Evolutionary conservation across 1,139 yeast genomes (phyloP), one percentile per base, ranked within the genome.

Genomic region (Insectozyma bohioensis): DNA sequence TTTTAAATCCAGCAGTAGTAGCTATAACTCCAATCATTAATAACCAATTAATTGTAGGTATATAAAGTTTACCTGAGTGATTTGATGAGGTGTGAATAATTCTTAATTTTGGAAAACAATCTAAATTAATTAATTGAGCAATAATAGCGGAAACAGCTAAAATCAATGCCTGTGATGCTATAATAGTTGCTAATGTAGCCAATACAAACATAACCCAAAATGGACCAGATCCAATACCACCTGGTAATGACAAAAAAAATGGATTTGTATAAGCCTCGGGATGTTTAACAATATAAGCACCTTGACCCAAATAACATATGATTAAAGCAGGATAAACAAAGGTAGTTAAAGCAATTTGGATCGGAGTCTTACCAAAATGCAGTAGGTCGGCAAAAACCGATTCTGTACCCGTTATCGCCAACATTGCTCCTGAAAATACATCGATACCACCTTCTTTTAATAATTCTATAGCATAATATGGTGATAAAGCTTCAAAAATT

Each of bases 321-420:
- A 75, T 61, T 45, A 78, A 53, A 23, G 72, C 59, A 3, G 80
- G 78, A 43, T 74, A 76, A n/a, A 74, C 78, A 41, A 72, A 59
- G 9, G 48, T 47, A 1, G 63, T 41, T 39, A 75, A 49, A 3
- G 80, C 61, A 19, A 75, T 42, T 41, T 74, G 79, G 26, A 75
- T 62, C 1, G 82, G 75, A 6, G 61, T 45, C 24, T 59, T 57
- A 2, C 79, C 76, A 46, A 75, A 74, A 41, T 74, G 79, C 1
- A 81, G 78, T 35, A 77, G 60, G 51, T 78, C 82, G 4, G 81
- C 79, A 56, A 78, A 78, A 77, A 78, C 70, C 4, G 82, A 81
- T 45, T 78, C 84, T 3, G 75, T 62, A 25, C 84, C 84, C 0
- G 84, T 76, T 16, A 78, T 59, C 1, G 79, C 61, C 36, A 78